Evolutionary conservation across 2,329 filamentous ascomycete species (phyloP).

Genomic region (Neonectria punicea): DNA sequence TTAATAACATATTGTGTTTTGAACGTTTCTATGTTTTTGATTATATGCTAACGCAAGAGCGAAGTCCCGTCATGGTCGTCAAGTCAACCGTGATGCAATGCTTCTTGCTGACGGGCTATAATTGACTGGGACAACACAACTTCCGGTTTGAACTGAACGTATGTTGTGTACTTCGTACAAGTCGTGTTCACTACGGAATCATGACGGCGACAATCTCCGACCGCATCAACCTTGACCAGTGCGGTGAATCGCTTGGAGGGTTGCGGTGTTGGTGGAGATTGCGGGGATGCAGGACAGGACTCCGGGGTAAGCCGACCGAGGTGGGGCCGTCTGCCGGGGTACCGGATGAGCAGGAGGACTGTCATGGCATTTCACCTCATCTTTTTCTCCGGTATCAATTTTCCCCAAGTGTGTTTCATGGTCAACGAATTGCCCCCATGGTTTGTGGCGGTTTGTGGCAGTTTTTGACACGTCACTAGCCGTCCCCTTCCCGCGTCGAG

Average conservation of each 20-base stretch:
- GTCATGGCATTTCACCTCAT: not conserved
- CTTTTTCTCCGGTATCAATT: not conserved
- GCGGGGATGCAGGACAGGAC: slow-evolving; percentile 10
- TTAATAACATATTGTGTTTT: not conserved
- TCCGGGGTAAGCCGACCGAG: slow-evolving; percentile 9
- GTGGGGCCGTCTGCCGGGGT: not conserved
- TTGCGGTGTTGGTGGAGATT: slow-evolving; percentile 17
- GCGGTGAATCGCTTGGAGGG: not conserved
- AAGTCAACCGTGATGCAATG: not conserved
- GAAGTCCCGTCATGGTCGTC: too few species aligned
- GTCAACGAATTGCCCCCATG: not conserved
- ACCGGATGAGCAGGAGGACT: not conserved
- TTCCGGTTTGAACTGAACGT: not conserved
- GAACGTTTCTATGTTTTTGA: too few species aligned
- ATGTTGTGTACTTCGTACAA: not conserved
- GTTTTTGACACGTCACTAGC: not conserved
- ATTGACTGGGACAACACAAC: not conserved
- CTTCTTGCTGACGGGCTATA: too few species aligned
- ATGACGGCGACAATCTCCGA: not conserved
- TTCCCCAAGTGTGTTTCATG: not conserved
- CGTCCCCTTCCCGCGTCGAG: not conserved
- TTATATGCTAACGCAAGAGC: too few species aligned
- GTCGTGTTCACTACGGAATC: not conserved
- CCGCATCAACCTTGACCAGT: slow-evolving; percentile 7
- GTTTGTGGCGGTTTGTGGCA: not conserved